Percentiles rank a stretch among this genome's conserved stretches.
Evolutionary conservation across 2,329 filamentous ascomycete species (phyloP).

Genomic region (Aspergillus unguis): DNA sequence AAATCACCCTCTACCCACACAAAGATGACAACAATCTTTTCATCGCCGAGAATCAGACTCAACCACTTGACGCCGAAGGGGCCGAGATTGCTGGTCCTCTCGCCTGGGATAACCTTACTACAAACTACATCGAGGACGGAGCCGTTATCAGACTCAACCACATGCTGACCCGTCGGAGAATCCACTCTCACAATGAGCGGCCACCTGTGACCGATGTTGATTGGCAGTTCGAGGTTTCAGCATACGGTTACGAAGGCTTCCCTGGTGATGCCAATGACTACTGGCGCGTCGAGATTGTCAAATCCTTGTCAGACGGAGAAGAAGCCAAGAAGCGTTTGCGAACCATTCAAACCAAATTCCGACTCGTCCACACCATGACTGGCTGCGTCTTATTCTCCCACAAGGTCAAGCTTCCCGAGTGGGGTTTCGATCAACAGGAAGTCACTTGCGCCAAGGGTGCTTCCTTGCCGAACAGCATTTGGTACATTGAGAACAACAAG

Average conservation of each 20-base stretch:
- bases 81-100: constrained; percentile 69
- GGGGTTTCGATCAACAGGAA: constrained; percentile 97
- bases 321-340: constrained; percentile 79
- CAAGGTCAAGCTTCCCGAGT: constrained; percentile 97
- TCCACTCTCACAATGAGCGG: constrained; percentile 92
- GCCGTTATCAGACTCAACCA: constrained; percentile 81
- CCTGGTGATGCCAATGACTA: constrained; percentile 94
- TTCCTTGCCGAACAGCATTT: constrained; percentile 91
- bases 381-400: constrained; percentile 95
- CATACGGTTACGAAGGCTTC: constrained; percentile 96
- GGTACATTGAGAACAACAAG: constrained; percentile 90
- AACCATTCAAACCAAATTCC: constrained; percentile 96
- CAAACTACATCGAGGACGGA: constrained; percentile 71
- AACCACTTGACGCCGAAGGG: constrained; percentile 74
- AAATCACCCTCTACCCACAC: constrained; percentile 96
- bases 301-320: constrained; percentile 75
- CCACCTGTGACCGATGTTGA: constrained; percentile 81
- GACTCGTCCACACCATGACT: constrained; percentile 92
- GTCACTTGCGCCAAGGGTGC: constrained; percentile 94
- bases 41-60: constrained; percentile 92
- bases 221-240: constrained; percentile 95
- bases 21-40: constrained; percentile 98
- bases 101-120: constrained; percentile 77
- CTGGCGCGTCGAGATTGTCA: constrained; percentile 93
- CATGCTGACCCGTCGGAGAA: constrained; percentile 73